Base-by-base conservation (phyloP, 805 yeast species). In the Kodamaea kaohsiungensis region DNA sequence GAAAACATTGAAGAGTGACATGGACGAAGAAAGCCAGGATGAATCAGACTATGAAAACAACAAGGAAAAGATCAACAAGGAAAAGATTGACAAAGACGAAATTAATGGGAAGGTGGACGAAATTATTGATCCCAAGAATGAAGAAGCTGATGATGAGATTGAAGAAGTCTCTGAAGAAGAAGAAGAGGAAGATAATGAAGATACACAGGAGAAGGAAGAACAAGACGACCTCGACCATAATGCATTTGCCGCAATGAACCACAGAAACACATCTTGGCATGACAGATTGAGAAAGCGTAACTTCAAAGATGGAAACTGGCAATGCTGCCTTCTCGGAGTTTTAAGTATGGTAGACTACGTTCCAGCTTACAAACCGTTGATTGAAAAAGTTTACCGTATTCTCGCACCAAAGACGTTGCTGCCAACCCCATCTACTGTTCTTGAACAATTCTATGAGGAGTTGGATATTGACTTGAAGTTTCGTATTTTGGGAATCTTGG, bases 261-360 rank as follows among this genome's bases (percentile, higher is more conserved):
- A 83, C 66, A 75, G 87, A 52, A 85, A 85, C 43, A 70, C 73
- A 0, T 70, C 85, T 10, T 95, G 98, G 97, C 82, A 85, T 55
- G 96, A 88, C 30, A 76, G 96, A 42, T 75, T 93, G 16, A 80
- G 85, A 12, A 85, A 82, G 53, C 82, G 97, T 52, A 81, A 82
- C 58, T 95, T 89, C 67, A 84, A 80, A 61, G 91, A 90, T 62
- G 96, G 97, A 3, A 84, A 84, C 52, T 93, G 98, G 97, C 87
- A 90, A 61, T 78, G 87, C 42, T 81, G 88, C 43, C 68, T 92
- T 43, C 67, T 91, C 48, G 97, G 97, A 33, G 75, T 91, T 2
- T 76, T 92, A 43, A 82, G 84, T 17, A 74, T 78, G 48, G 83
- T 84, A 13, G 83, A 84, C 46, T 78, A 84, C 58, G 76, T 85